Conservation (phyloP, 495 filamentous ascomycete genomes). For the Podospora appendiculata region DNA sequence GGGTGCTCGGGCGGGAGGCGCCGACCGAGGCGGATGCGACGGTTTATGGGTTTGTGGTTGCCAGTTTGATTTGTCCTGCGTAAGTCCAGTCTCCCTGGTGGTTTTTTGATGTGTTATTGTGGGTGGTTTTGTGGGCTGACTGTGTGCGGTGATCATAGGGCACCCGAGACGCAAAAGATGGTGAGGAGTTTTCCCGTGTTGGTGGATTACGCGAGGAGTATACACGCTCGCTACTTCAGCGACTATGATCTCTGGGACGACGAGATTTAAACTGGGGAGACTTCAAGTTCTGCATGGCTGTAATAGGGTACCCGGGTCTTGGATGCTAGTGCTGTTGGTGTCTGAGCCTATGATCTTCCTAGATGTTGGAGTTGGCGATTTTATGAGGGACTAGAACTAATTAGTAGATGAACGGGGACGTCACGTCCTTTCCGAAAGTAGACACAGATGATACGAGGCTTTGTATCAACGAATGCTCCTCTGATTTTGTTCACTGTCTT, state of each 20-base stretch:
- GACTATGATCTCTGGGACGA: conserved; percentile 35
- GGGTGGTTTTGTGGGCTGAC: background rate
- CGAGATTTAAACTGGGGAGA: background rate
- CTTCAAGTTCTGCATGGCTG: too few species aligned
- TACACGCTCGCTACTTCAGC: conserved; percentile 51
- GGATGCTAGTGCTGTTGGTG: too few species aligned
- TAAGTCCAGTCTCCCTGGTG: conserved; percentile 35
- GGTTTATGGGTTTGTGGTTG: conserved; percentile 50
- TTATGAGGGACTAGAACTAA: too few species aligned
- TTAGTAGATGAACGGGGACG: too few species aligned
- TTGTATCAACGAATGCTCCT: too few species aligned
- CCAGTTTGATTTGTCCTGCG: conserved; percentile 43
- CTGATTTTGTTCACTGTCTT: too few species aligned
- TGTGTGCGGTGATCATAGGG: conserved; percentile 20
- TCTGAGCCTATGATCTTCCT: too few species aligned
- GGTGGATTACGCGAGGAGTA: conserved; percentile 48
- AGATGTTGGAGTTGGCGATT: too few species aligned
- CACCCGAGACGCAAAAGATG: conserved; percentile 35
- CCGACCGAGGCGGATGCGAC: conserved; percentile 52
- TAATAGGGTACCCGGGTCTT: too few species aligned
- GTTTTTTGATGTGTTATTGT: background rate
- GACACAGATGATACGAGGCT: too few species aligned
- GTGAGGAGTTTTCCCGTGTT: conserved; percentile 40
- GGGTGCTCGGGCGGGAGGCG: conserved; percentile 44
- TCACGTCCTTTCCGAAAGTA: too few species aligned